phyloP scores from a whole-genome alignment of 768 basidiomycete species.

The Boletellus ananas region DNA sequence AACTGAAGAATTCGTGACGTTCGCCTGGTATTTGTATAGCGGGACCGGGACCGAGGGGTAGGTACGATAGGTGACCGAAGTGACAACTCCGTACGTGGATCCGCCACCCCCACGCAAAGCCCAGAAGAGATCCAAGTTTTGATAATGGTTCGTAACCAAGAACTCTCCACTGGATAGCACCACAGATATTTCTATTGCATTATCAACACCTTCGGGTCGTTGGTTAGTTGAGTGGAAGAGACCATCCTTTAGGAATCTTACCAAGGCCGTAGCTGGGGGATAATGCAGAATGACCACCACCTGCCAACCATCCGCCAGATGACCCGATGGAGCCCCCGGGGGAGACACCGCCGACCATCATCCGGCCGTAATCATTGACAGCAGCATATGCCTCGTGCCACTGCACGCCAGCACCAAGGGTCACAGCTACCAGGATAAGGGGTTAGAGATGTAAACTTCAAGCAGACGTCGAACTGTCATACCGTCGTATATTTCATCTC shows the following conservation, averaged over 20 bases:
- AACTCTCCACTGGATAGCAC: constrained; percentile 42
- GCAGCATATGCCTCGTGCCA: constrained; percentile 45
- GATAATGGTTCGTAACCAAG: constrained; percentile 37
- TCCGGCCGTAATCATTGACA: constrained; percentile 35
- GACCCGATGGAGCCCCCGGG: constrained; percentile 42
- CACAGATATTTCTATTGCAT: constrained; percentile 44
- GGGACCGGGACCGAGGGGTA: constrained; percentile 37
- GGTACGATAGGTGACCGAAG: constrained; percentile 45
- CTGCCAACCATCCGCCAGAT: constrained; percentile 48
- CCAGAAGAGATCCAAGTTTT: constrained; percentile 51
- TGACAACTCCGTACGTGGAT: constrained; percentile 46
- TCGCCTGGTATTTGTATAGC: constrained; percentile 26
- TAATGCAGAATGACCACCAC: constrained; percentile 46
- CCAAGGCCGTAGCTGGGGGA: constrained; percentile 43
- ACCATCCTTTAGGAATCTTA: constrained; percentile 8
- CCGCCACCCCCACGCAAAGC: constrained; percentile 53
- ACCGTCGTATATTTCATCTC: constrained; percentile 22
- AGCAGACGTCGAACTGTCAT: background rate
- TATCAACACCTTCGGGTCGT: constrained; percentile 40
- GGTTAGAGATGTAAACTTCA: background rate
- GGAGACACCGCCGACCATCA: constrained; percentile 45
- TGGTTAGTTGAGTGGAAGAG: background rate
- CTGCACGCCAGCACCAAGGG: constrained; percentile 43
- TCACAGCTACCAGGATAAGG: constrained; percentile 27
- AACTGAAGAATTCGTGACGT: constrained; percentile 29